These are phyloP conservation scores for Botrytis porri DNA, from an alignment of 2,329 filamentous ascomycete species.

Conservation along the genomic window DNA sequence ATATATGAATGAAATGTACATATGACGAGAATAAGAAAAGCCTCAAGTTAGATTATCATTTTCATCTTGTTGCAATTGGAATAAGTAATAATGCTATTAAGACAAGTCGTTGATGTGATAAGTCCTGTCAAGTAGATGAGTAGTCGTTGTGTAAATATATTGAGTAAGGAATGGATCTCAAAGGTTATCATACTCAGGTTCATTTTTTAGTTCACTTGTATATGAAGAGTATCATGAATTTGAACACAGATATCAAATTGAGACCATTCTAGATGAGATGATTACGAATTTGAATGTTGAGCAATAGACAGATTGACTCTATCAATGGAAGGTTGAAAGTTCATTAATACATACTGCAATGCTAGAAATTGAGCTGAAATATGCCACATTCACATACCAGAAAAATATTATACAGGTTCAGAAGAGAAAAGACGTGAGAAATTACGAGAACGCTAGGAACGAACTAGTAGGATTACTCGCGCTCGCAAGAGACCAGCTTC, in stretches of 20 bases:
- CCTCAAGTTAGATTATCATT: not conserved
- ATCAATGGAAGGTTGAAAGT: accelerated
- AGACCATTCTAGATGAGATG: accelerated
- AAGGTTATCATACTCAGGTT: not conserved
- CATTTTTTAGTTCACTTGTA: accelerated
- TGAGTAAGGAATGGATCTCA: accelerated
- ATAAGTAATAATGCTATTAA: not conserved
- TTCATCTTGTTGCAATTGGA: not conserved
- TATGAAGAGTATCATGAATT: too few species aligned
- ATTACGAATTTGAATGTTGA: not conserved
- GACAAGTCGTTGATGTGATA: not conserved
- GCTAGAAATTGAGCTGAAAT: too few species aligned
- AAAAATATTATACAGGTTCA: not conserved
- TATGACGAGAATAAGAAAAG: too few species aligned
- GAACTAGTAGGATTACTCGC: not conserved
- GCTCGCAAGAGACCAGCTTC: too few species aligned
- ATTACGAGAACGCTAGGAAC: not conserved
- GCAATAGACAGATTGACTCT: not conserved
- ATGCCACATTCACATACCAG: not conserved
- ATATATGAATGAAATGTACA: not conserved
- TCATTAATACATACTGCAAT: too few species aligned
- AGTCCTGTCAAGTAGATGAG: not conserved
- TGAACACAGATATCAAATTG: not conserved
- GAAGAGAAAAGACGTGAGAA: not conserved
- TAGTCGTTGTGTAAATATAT: not conserved